Percentiles rank a stretch among this genome's conserved stretches.
These are phyloP conservation scores for Zoysia japonica DNA, from an alignment of 176 grass and related monocot species.

Conservation along the genomic window DNA sequence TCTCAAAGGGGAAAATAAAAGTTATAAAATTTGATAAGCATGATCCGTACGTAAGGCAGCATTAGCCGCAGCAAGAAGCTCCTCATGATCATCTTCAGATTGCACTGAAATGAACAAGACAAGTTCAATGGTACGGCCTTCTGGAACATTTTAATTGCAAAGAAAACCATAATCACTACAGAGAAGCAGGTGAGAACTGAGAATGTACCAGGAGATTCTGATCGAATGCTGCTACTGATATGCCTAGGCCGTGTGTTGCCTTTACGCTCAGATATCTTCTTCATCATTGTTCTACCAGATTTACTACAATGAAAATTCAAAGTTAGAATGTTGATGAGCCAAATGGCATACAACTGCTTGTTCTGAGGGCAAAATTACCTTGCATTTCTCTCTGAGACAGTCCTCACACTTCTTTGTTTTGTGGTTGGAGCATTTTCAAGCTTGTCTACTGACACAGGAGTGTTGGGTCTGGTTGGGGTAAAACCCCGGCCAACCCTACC, in stretches of 20 bases:
- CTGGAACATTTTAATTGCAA: conserved; percentile 30
- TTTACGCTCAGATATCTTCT: conserved; percentile 86
- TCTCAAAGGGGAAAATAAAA: conserved; percentile 11
- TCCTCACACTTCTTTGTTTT: conserved; percentile 84
- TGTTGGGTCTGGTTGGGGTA: conserved; percentile 55
- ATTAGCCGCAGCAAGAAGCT: conserved; percentile 68
- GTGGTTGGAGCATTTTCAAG: conserved; percentile 63
- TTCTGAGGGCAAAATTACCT: conserved; percentile 52
- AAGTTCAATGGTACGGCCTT: conserved; percentile 34
- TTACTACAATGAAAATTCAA: conserved; percentile 56
- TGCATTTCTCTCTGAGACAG: conserved; percentile 72
- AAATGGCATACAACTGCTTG: neutral
- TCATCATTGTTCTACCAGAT: conserved; percentile 70
- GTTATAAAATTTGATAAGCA: conserved; percentile 31
- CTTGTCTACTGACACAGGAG: conserved; percentile 66
- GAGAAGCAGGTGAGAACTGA: neutral
- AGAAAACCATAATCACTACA: conserved; percentile 13
- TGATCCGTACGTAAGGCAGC: conserved; percentile 52
- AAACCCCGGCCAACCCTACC: conserved; percentile 62
- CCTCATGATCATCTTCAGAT: conserved; percentile 61
- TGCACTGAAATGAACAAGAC: conserved; percentile 56
- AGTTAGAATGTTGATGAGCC: conserved; percentile 34
- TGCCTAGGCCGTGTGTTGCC: conserved; percentile 59
- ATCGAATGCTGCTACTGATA: conserved; percentile 48
- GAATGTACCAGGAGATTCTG: conserved; percentile 56